Evolutionary conservation across 129 eudicot species (phyloP), one percentile per base, ranked within the genome.

Genomic region (Centaurea solstitialis): DNA sequence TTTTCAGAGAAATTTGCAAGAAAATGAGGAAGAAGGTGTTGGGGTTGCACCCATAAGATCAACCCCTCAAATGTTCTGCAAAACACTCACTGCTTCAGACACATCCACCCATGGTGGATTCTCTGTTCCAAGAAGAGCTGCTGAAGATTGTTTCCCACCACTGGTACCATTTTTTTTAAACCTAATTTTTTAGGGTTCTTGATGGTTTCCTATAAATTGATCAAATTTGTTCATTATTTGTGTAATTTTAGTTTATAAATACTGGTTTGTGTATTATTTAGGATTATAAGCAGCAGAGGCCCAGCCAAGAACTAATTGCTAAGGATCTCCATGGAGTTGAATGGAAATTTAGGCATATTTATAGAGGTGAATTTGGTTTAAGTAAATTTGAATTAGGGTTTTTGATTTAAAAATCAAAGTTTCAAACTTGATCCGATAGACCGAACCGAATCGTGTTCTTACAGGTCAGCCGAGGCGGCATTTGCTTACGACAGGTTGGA

Each of bases 401-500:
- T 61, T 67, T 64, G 39, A 37, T 7, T 9, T 17, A 26, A 11
- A 35, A 82, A n/a, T 4, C 28, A 33, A 33, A n/a, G n/a, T n/a
- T n/a, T n/a, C n/a, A n/a, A n/a, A n/a, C n/a, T n/a, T n/a, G n/a
- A n/a, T n/a, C n/a, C n/a, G n/a, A n/a, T n/a, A n/a, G n/a, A n/a
- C n/a, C n/a, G n/a, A n/a, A n/a, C n/a, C n/a, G 11, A 69, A 59
- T 76, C 72, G 6, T 76, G 76, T 37, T 4, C 77, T 83, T 77
- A 41, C 89, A 94, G 98, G 98, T 41, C 98, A 92, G 88, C 98
- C 98, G 1, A 88, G 98, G 91, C 83, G 98, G 5, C 98, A 94
- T 85, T 91, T 94, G 91, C 98, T 94, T 72, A 94, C 98, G 7
- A 94, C 98, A 1, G 98, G 98, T 7, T 94, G 98, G 98, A 94